Evolutionary conservation across 352 stramenopile genomes (phyloP), one percentile per base, ranked within the genome.

Genomic region (Phytophthora niederhauseri): DNA sequence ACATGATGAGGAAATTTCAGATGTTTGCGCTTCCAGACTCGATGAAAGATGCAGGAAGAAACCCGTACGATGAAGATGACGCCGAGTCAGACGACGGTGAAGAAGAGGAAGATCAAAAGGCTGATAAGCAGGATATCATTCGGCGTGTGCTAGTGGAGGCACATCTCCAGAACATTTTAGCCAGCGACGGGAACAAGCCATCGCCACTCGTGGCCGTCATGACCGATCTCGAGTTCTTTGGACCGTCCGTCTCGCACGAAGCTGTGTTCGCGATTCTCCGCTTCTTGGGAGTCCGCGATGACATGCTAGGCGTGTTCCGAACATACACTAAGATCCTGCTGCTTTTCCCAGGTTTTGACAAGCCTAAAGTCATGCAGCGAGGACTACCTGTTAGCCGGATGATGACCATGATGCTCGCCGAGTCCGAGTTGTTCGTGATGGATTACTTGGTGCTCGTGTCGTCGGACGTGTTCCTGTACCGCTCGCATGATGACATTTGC

Each of bases 211-310:
- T 77, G 45, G 73, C 76, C 2, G 71, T 87, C 4, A 81, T 73
- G 50, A 84, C 76, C 4, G 76, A 87, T 38, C 68, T 87, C n/a
- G 71, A 82, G 64, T 82, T 85, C 60, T 87, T 87, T 51, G 76
- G 76, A 0, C 73, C 68, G 24, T 82, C 73, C 6, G 71, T 87
- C 20, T 54, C 76, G 14, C 78, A 76, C 56, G 78, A 77, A 56
- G 73, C 78, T 22, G 71, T 76, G n/a, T 68, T 79, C n/a, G 78
- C 76, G 14, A 68, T 46, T 15, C 60, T 84, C 22, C 65, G 61
- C 11, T 80, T 84, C 53, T 65, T 87, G 19, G 78, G 78, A 2
- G 61, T 87, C 4, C 57, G 22, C n/a, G 68, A 82, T 9, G 56
- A 67, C 4, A 73, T 80, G 53, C 30, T 78, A 22, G 48, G 5